phyloP scores from a whole-genome alignment of 1,284 basidiomycete genomes.

The Jaminaea rosea region DNA sequence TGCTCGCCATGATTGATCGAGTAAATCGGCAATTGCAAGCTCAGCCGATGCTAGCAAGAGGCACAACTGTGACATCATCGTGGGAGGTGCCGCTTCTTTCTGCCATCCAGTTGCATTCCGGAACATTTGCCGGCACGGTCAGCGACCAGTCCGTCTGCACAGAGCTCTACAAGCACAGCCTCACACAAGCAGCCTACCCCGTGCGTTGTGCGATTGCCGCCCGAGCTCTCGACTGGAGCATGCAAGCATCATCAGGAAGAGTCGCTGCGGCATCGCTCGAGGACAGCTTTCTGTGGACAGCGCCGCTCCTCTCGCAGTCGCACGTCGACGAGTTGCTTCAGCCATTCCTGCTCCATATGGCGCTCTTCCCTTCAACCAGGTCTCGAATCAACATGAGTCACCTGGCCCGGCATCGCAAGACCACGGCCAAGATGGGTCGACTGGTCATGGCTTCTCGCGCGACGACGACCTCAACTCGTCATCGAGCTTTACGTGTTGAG shows the following conservation, averaged over 20 bases:
- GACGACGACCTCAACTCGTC: background rate
- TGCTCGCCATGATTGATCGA: background rate
- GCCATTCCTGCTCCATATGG: background rate
- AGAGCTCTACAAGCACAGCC: background rate
- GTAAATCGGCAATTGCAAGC: background rate
- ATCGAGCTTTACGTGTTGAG: background rate
- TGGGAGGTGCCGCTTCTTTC: background rate
- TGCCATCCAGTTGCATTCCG: background rate
- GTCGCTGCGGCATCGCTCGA: too few relatives aligned
- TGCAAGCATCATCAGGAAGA: too few relatives aligned
- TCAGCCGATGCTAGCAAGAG: background rate
- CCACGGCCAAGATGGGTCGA: background rate
- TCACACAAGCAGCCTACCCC: background rate
- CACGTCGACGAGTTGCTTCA: background rate
- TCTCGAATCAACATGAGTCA: background rate
- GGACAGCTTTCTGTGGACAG: background rate
- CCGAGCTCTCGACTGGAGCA: background rate
- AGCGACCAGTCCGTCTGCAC: background rate
- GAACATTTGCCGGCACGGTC: too few relatives aligned
- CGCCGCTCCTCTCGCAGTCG: background rate
- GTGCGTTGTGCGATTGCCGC: background rate
- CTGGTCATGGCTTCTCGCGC: background rate
- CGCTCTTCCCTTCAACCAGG: background rate
- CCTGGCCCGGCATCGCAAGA: background rate
- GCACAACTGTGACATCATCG: background rate